Base-by-base conservation (phyloP, 2,329 filamentous ascomycete genomes). In the Domatiomyces globalis region DNA sequence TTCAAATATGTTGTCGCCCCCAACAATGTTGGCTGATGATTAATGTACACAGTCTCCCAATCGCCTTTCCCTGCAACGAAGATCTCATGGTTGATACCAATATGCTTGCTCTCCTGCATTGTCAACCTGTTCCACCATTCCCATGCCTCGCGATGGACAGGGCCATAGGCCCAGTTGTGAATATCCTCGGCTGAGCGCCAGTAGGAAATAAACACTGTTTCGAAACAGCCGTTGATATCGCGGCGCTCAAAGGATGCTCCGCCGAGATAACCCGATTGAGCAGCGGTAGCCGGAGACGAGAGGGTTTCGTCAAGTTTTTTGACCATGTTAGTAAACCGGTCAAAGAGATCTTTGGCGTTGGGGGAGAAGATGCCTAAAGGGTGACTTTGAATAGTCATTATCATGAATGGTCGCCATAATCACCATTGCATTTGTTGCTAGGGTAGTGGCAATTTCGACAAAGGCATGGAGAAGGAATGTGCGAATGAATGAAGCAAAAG, bases 41-140 rank as follows among this genome's bases (percentile, higher is more conserved):
- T 72, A 6, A 68, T 55, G 57, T 78, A 78, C 19, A 79, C 66
- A 1, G 66, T 71, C 69, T 80, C 77, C 63, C 74, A 77, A 7
- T 65, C 63, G 2, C 69, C 66, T 2, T 64, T 62, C 1, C 69
- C 68, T 4, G 72, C 70, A 22, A 68, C 63, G 56, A 74, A 79
- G 0, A 71, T 69, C 68, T 80, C 77, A 59, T 81, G 77, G 54
- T 68, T 79, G 56, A 79, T 73, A 4, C 69, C 69, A 20, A 79
- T 58, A 54, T 76, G 67, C 22, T 60, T 58, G 49, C 65, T 57
- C 43, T 65, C 54, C 22, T 68, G 59, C 45, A 63, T 63, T n/a
- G 56, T 52, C 6, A 60, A 61, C 48, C 60, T 62, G 50, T 69
- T 67, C 62, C 71, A 76, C 71, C 71, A 78, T 46, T 73, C 68